Evolutionary conservation across 108 stramenopile genomes (phyloP), one percentile per base, ranked within the genome.

Genomic region (Stephanodiscus triporus): DNA sequence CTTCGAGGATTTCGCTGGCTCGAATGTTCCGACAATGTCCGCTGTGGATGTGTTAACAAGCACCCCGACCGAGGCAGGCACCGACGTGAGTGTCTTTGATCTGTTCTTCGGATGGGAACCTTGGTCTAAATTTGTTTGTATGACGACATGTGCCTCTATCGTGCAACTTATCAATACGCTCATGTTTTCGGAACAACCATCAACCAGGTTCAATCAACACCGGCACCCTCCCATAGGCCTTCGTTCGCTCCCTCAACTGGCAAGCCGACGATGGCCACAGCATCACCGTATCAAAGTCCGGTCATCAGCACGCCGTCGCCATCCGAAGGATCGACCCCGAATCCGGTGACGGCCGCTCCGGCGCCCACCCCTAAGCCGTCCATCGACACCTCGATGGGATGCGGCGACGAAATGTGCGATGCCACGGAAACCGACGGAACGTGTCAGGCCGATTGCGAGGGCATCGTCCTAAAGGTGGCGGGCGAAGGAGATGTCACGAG

Each of bases 291-390:
- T 9, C 0, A 26, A 54, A 24, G 27, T 54, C 43, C 43, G 2
- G 43, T 14, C 13, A 54, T 54, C 4, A 1, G 0, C 23, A 54
- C 24, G 53, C 23, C 23, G 2, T 54, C 9, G 9, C 53, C 53
- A 54, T 22, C 51, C 51, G 51, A 53, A 22, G 40, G 11, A 42
- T 42, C 40, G 40, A 45, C 43, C 43, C 43, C 43, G 43, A 45
- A 45, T 16, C 43, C 43, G 14, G 14, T 45, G 14, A 17, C 43
- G 43, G 43, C 43, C 14, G 14, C 0, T 45, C 43, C 43, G 14
- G 14, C 14, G 13, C 14, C 14, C 43, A 45, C 53, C 4, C 9
- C 24, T 22, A 26, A 27, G 9, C 53, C 26, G 13, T 7, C 51
- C 9, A 53, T 0, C 19, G 51, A 53, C n/a, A n/a, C n/a, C n/a